Base-by-base conservation (phyloP, 176 grass and related monocot species). In the Oropetium thomaeum region DNA sequence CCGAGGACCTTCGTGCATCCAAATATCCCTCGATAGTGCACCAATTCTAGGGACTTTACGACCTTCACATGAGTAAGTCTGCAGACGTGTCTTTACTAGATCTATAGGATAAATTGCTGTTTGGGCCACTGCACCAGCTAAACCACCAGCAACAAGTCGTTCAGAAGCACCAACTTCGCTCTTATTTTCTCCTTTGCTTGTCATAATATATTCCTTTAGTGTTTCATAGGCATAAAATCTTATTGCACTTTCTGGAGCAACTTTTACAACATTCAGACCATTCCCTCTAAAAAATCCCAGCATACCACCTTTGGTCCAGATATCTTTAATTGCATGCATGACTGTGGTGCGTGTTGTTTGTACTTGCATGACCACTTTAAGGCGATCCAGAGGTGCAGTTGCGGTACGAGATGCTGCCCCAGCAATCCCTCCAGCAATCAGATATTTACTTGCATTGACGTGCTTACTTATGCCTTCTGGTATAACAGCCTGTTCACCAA, bases 261-360 rank as follows among this genome's bases (percentile, higher is more conserved):
- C 94, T 86, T 97, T 97, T 71, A 93, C 89, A 73, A 97, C 94
- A 82, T 97, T 97, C 87, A 97, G 77, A 70, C 88, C 94, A 82
- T 97, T 97, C 32, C 93, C 94, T 81, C 94, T 89, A 81, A 97
- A 97, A 85, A 97, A 97, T 75, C 88, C 86, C 70, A 80, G 86
- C 74, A 97, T 81, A 74, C 83, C 87, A 49, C 88, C 87, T 26
- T 89, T 89, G 61, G 39, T 53, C 91, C 91, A 93, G 74, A 97
- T 93, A 71, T 83, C 81, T 58, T 97, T 97, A 72, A 93, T 80
- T 70, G 94, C 90, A 65, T 92, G 86, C 73, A 82, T 33, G 43
- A 97, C 79, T 3, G 83, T 70, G 17, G 90, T 73, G 15, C 66
- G 80, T 2, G 77, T 81, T 71, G 90, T 97, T 73, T 97, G 94